Evolutionary conservation across 306 rosid genomes (phyloP).

Genomic region (Lablab purpureus): DNA sequence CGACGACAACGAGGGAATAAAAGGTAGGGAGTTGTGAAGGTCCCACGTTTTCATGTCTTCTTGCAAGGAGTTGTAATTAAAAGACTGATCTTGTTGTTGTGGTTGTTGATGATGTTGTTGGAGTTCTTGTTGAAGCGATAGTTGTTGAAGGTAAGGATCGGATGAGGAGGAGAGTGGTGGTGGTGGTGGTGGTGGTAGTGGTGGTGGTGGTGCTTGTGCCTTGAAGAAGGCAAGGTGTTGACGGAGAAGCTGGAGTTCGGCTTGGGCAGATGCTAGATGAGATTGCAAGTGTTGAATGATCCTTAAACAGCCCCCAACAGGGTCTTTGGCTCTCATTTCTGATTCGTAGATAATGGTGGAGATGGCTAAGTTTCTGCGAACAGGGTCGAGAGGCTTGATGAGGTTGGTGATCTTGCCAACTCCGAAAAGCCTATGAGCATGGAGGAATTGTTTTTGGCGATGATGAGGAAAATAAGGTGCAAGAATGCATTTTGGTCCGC

Average conservation of each 20-base stretch:
- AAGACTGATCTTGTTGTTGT: not conserved
- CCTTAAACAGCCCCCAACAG: constrained; percentile 73
- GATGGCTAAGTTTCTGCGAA: constrained; percentile 57
- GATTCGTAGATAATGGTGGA: constrained; percentile 63
- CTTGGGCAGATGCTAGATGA: constrained; percentile 43
- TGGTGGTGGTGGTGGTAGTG: too few species aligned
- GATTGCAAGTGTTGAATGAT: constrained; percentile 50
- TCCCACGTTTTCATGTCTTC: not conserved
- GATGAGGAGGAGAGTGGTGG: too few species aligned
- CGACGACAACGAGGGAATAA: constrained; percentile 34
- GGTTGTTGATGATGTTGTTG: not conserved
- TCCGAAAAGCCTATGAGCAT: constrained; percentile 81
- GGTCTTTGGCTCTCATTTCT: constrained; percentile 72
- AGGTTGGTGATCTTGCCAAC: constrained; percentile 72
- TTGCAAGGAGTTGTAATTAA: constrained; percentile 5
- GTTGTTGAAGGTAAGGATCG: not conserved
- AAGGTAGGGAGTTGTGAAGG: not conserved
- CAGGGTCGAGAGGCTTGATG: constrained; percentile 50
- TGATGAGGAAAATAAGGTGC: constrained; percentile 89
- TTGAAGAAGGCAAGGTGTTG: constrained; percentile 65
- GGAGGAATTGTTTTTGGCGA: constrained; percentile 65
- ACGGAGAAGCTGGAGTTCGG: constrained; percentile 58
- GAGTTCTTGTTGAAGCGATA: not conserved
- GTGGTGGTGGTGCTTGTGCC: constrained; percentile 26
- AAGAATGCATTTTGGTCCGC: constrained; percentile 73